Percentiles rank a stretch among this genome's conserved stretches.
These are phyloP conservation scores for Dactylorhiza incarnata DNA, from an alignment of 106 monocot species.

Conservation along the genomic window DNA sequence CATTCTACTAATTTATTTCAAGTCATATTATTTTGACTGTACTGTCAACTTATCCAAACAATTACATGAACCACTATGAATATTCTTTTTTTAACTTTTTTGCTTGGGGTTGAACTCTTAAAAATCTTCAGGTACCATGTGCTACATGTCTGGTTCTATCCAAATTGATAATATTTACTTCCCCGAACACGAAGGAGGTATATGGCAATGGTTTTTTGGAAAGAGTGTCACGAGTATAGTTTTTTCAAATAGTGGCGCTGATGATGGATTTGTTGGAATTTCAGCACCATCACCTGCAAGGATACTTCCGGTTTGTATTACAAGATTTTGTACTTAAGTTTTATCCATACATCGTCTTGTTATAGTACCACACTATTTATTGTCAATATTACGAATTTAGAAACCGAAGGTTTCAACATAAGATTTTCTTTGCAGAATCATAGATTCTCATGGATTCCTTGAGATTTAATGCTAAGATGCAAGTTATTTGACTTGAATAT, in stretches of 20 bases:
- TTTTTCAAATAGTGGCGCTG: conserved; percentile 56
- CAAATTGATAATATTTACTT: conserved; percentile 79
- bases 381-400: neutral
- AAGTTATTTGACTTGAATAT: neutral
- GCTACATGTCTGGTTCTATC: conserved; percentile 82
- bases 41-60: neutral
- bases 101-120: neutral
- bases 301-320: conserved; percentile 74
- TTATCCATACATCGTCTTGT: neutral
- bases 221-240: conserved; percentile 56
- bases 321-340: neutral
- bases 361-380: neutral
- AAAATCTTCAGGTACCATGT: conserved; percentile 56
- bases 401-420: neutral
- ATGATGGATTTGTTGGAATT: conserved; percentile 89
- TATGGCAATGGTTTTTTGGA: conserved; percentile 94
- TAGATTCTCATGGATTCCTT: neutral
- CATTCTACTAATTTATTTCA: conserved; percentile 5
- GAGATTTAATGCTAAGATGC: neutral
- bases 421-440: neutral
- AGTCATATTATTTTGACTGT: neutral
- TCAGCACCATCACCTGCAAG: conserved; percentile 77
- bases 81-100: conserved; percentile 2
- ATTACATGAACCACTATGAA: neutral
- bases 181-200: conserved; percentile 72